Conservation (phyloP, 2,329 filamentous ascomycete species). For the Hypoxylon sp. region DNA sequence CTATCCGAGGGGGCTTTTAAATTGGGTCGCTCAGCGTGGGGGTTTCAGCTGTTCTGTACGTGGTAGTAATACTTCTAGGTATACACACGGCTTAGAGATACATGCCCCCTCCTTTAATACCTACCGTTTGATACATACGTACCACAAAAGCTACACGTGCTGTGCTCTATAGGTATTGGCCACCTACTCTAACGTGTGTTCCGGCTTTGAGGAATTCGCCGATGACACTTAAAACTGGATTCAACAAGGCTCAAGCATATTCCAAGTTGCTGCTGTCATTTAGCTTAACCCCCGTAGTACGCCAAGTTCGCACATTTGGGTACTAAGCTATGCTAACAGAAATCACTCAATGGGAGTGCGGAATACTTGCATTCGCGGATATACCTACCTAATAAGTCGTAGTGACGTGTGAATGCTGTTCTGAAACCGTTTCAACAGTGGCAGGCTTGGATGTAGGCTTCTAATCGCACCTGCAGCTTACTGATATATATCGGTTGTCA, state of each 20-base stretch:
- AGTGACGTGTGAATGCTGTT: slow-evolving; percentile 5
- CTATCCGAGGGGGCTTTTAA: background rate
- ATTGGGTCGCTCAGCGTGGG: slow-evolving; percentile 22
- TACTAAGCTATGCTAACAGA: slow-evolving; percentile 2
- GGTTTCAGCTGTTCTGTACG: slow-evolving; percentile 15
- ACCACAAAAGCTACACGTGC: slow-evolving; percentile 1
- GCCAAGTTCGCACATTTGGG: background rate
- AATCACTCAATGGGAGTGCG: background rate
- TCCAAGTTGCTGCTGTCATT: background rate
- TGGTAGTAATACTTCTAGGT: slow-evolving; percentile 27
- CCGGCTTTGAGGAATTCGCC: slow-evolving; percentile 1
- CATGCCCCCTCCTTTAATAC: background rate
- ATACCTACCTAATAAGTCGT: slow-evolving; percentile 28
- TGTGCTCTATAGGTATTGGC: background rate
- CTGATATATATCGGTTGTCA: slow-evolving; percentile 5
- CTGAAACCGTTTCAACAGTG: slow-evolving; percentile 8
- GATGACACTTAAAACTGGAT: slow-evolving; percentile 7
- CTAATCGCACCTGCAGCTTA: slow-evolving; percentile 18
- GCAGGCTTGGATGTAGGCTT: slow-evolving; percentile 12
- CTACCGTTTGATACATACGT: slow-evolving; percentile 12
- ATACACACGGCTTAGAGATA: slow-evolving; percentile 3
- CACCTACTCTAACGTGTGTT: background rate
- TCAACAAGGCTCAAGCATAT: slow-evolving; percentile 15
- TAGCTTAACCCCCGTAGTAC: background rate
- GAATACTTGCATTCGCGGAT: slow-evolving; percentile 9